These are phyloP conservation scores for Teunomyces aglyptinius DNA, from an alignment of 805 yeast species.

Conservation along the genomic window DNA sequence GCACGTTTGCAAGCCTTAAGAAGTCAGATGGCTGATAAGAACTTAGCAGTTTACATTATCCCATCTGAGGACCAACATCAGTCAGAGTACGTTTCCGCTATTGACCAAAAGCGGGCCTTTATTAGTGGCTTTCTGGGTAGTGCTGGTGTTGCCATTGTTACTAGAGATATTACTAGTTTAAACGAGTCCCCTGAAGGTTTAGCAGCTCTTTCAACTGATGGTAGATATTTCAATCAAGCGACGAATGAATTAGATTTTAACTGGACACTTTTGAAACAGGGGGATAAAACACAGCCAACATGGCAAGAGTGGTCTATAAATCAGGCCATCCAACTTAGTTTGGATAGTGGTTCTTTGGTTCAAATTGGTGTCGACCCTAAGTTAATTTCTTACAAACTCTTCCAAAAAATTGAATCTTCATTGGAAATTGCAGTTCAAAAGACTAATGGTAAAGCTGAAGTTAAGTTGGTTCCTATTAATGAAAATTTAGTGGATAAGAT, in stretches of 20 bases:
- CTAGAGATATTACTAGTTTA: conserved; percentile 52
- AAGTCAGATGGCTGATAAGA: conserved; percentile 39
- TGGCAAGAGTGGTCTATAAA: conserved; percentile 61
- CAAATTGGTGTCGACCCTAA: conserved; percentile 51
- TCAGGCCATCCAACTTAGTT: conserved; percentile 48
- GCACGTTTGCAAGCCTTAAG: conserved; percentile 24
- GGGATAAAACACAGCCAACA: conserved; percentile 46
- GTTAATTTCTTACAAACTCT: conserved; percentile 38
- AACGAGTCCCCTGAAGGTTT: conserved; percentile 53
- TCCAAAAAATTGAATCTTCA: conserved; percentile 28
- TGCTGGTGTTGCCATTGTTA: conserved; percentile 59
- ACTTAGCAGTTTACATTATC: conserved; percentile 53
- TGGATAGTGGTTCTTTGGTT: conserved; percentile 42
- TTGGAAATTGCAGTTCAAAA: conserved; percentile 26
- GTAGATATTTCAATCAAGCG: conserved; percentile 61
- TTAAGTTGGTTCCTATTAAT: conserved; percentile 43
- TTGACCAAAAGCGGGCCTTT: conserved; percentile 55
- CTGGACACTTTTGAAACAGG: conserved; percentile 56
- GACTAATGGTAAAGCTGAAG: conserved; percentile 27
- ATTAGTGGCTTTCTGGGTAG: conserved; percentile 61
- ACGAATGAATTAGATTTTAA: conserved; percentile 56
- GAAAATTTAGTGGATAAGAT: conserved; percentile 72
- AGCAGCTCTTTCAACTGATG: conserved; percentile 59
- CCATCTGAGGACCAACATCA: conserved; percentile 67
- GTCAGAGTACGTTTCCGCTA: conserved; percentile 54